Base-by-base conservation (phyloP, 352 stramenopile species). In the Phytophthora constricta region DNA sequence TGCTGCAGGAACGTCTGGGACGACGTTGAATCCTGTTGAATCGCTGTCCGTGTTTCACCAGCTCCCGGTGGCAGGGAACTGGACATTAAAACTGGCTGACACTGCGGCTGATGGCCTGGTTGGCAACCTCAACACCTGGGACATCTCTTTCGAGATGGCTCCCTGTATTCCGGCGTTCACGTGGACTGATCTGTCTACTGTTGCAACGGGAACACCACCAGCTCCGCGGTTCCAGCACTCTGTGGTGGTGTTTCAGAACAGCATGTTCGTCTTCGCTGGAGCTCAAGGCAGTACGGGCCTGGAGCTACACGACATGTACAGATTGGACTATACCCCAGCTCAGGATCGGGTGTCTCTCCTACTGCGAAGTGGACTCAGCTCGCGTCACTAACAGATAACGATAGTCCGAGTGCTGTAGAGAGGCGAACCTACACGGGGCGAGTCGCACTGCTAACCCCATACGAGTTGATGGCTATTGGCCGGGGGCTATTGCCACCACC, bases 241-340 rank as follows among this genome's bases (percentile, higher is more conserved):
- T 1, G 76, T 76, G 26, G 63, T 94, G 53, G 79, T 85, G 22
- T 79, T 76, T 48, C 60, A 82, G 22, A 86, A 42, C 59, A 85
- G 72, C 25, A 84, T 94, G 77, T 94, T 94, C 57, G 63, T 92
- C n/a, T 89, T 74, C 23, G 86, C 84, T 20, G 86, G 86, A 13
- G 58, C 63, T 41, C 82, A 55, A 23, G 74, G 67, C 5, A 37
- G n/a, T 1, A 74, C 72, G n/a, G 62, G 70, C 0, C 51, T 69
- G 37, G 64, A 74, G 11, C 39, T 89, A 20, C 72, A 65, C 5
- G 85, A 93, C 61, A 52, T 93, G 5, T 86, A 86, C 53, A 79
- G 85, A 3, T 54, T 93, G 42, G 82, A 93, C 58, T 93, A 92
- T 39, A 70, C 63, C 1, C 72, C 0, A 72, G 42, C 3, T 54